Base-by-base conservation (phyloP, 2,329 filamentous ascomycete species). In the Monosporascus sp. region DNA sequence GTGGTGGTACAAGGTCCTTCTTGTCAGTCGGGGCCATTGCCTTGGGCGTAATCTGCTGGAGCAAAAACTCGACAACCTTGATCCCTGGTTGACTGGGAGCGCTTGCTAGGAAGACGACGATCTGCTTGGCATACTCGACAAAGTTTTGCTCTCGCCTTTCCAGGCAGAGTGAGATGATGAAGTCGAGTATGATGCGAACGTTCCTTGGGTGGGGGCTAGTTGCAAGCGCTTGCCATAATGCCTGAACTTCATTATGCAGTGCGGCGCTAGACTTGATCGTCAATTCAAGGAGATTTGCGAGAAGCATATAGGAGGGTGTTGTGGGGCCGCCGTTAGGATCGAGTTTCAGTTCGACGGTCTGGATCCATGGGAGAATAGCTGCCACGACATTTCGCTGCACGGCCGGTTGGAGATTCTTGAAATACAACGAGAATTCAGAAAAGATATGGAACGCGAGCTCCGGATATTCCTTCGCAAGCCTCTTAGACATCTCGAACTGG, bases 141-240 rank as follows among this genome's bases (percentile, higher is more conserved):
- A 97, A 99, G 63, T 97, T 97, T 65, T 99, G 94, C 69, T 99
- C 95, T 48, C 93, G 86, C 35, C 93, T 86, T 64, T 99, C 94
- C 11, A 99, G 76, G 62, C 94, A 99, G 5, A 97, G 80, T 27
- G 86, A 86, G 71, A 99, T 97, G 70, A 99, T 94, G 66, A 99
- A 99, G 68, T 97, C 92, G 1, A 99, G 80, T 14, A 97, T 89
- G 37, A 99, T 77, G 52, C 95, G 90, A 11, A 99, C 94, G 64
- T 99, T 99, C 20, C 92, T 93, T 8, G 86, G 89, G 69, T 97
- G 88, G 0, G 92, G 92, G 0, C 94, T 93, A 0, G 92, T 96
- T 1, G 93, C 93, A 46, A 99, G 78, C 3, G 94, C 94, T 72
- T 97, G 92, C 94, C 94, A 99, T 16, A 99, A 78, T 14, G 93